Base-by-base conservation (phyloP, 2,329 filamentous ascomycete genomes). In the Phaeophleospora eucalypticola region DNA sequence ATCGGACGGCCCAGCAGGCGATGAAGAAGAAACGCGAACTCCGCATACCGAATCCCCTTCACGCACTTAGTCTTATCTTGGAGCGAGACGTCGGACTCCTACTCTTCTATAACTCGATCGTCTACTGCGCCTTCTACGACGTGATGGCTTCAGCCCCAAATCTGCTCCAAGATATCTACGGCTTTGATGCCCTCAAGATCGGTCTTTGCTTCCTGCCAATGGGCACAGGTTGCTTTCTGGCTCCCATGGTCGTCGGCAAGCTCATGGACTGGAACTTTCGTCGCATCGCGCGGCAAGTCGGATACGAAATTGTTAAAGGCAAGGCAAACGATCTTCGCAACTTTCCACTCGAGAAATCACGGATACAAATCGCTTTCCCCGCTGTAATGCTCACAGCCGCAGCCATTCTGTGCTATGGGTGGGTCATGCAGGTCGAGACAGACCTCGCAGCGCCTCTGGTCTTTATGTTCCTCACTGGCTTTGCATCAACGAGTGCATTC, bases 261-360 rank as follows among this genome's bases (percentile, higher is more conserved):
- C 54, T 81, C 1, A 74, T 87, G 29, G 85, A 88, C 65, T 82
- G 79, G 74, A 89, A 89, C 64, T 94, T 87, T 65, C 75, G 81
- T 4, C 77, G 84, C 37, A 76, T 81, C 35, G 85, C 86, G 1
- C 73, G 70, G 43, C 74, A 75, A 32, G 69, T 82, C 19, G 81
- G 81, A 4, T 71, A 89, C 47, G 68, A 71, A 2, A 77, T 88
- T 53, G 78, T 79, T 51, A 75, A 72, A 48, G 81, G 78, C 52
- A 78, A 80, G 8, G 74, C 71, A 3, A 70, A 74, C 41, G 72
- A 79, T 46, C 60, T 81, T 14, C 55, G 58, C 3, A 61, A 70
- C 16, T 80, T 80, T 45, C 71, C 76, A 1, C 70, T 81, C 24
- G 77, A 75, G 51, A 61, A 61, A 15, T 65, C 65, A 1, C 62